Evolutionary conservation across 2,329 filamentous ascomycete genomes (phyloP), one percentile per base, ranked within the genome.

Genomic region (Clonostachys rosea): DNA sequence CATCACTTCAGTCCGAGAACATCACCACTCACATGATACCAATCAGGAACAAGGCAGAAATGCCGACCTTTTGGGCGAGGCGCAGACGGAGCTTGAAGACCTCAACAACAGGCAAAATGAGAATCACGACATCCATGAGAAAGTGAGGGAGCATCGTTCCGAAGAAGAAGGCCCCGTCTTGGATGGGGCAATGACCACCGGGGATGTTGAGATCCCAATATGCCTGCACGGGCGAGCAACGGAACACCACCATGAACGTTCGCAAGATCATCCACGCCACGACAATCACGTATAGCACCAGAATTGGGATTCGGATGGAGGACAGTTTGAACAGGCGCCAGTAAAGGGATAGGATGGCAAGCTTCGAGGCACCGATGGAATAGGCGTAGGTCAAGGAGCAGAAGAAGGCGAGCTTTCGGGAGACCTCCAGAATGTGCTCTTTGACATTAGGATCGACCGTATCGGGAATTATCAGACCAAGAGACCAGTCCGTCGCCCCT

Each of bases 271-370:
- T 33, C 42, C 42, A 44, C 17, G 34, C 16, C 18, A 35, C 42
- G 18, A 33, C 33, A 17, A 35, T 33, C 18, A 44, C 42, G 42
- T 24, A 33, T 13, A 45, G 44, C 18, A 45, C n/a, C 20, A 40
- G 44, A 30, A 45, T 45, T 1, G 44, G 44, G 33, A 45, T 40
- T 20, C 44, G 44, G 35, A 45, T 45, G 9, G 17, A n/a, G 17
- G 44, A 40, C 8, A 40, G 20, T 17, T 45, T 34, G 35, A 45
- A 45, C 14, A 45, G 16, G 16, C 44, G 44, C 44, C 44, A 45
- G 35, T 45, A 45, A n/a, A 45, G 34, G 34, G 44, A n/a, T 11
- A 45, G 35, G 35, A 45, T 40, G 35, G 44, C 37, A 17, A 45
- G 16, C 20, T 45, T 45, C n/a, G 44, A 45, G 35, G 30, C n/a